These are phyloP conservation scores for Elongisporangium anandrum DNA, from an alignment of 352 stramenopile species.

Conservation along the genomic window DNA sequence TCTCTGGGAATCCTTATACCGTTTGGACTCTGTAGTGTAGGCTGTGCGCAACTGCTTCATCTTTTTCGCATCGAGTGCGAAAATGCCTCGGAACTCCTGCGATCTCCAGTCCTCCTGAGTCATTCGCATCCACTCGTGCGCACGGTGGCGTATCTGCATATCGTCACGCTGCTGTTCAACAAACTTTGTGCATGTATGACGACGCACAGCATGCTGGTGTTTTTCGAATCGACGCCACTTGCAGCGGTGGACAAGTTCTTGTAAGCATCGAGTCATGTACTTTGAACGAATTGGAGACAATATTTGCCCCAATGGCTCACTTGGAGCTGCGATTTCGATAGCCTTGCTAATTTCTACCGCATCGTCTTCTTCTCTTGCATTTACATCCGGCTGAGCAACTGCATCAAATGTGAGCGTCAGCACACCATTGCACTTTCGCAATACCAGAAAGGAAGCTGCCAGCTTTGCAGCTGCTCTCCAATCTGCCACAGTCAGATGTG, in stretches of 20 bases:
- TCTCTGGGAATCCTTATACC: slow-evolving; percentile 6
- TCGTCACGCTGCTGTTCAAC: neutral
- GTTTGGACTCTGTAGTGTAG: slow-evolving; percentile 13
- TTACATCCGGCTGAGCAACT: neutral
- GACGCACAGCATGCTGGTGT: slow-evolving; percentile 29
- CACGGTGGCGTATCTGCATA: neutral
- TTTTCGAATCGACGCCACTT: slow-evolving; percentile 30
- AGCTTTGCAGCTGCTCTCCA: slow-evolving; percentile 22
- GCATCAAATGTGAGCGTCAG: slow-evolving; percentile 11
- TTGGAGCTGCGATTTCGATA: neutral
- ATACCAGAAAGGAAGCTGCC: slow-evolving; percentile 18
- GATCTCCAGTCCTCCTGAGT: slow-evolving; percentile 40
- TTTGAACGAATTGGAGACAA: neutral
- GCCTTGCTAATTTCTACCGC: neutral
- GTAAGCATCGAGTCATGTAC: slow-evolving; percentile 6
- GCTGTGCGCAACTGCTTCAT: slow-evolving; percentile 23
- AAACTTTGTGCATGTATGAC: slow-evolving; percentile 7
- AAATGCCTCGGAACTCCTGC: slow-evolving; percentile 30
- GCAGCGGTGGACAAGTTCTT: slow-evolving; percentile 6
- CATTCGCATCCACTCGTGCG: slow-evolving; percentile 50
- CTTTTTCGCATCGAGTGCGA: slow-evolving; percentile 35
- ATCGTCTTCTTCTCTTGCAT: neutral
- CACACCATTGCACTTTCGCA: slow-evolving; percentile 30
- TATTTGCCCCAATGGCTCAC: neutral
- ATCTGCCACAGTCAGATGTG: slow-evolving; percentile 10